These are phyloP conservation scores for Fusarium tjaetaba DNA, from an alignment of 2,329 filamentous ascomycete genomes.

Conservation along the genomic window DNA sequence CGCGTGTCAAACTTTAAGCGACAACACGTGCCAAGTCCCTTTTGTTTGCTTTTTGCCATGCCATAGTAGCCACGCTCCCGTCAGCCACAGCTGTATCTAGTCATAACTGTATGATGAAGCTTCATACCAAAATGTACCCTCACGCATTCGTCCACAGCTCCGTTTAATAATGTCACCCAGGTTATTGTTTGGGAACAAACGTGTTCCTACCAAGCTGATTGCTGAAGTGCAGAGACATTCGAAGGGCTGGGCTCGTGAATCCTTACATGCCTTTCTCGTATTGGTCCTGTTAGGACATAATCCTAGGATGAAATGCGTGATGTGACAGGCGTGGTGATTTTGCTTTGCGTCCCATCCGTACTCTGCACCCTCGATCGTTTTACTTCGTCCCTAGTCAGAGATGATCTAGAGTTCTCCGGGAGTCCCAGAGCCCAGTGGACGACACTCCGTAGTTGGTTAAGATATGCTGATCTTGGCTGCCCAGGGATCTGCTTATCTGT, in stretches of 20 bases:
- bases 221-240: not conserved
- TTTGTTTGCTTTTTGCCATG: slow-evolving; percentile 35
- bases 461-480: not conserved
- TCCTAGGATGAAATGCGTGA: slow-evolving; percentile 12
- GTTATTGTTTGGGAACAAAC: not conserved
- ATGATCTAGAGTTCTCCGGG: not conserved
- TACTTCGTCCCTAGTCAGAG: not conserved
- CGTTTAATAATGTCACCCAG: not conserved
- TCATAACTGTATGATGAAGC: slow-evolving; percentile 26
- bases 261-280: not conserved
- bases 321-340: slow-evolving; percentile 15
- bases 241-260: not conserved
- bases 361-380: not conserved
- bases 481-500: not conserved
- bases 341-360: not conserved
- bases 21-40: slow-evolving; percentile 42
- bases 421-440: not conserved
- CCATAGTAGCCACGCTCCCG: slow-evolving; percentile 25
- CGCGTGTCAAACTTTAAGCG: slow-evolving; percentile 42
- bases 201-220: not conserved
- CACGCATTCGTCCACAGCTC: not conserved
- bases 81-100: slow-evolving; percentile 36
- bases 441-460: not conserved
- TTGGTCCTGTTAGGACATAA: not conserved
- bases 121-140: not conserved